A percentile compares a stretch with the other conserved stretches of the same genome.
Conservation (phyloP, 2,329 filamentous ascomycete species). For the Claviceps humidiphila region DNA sequence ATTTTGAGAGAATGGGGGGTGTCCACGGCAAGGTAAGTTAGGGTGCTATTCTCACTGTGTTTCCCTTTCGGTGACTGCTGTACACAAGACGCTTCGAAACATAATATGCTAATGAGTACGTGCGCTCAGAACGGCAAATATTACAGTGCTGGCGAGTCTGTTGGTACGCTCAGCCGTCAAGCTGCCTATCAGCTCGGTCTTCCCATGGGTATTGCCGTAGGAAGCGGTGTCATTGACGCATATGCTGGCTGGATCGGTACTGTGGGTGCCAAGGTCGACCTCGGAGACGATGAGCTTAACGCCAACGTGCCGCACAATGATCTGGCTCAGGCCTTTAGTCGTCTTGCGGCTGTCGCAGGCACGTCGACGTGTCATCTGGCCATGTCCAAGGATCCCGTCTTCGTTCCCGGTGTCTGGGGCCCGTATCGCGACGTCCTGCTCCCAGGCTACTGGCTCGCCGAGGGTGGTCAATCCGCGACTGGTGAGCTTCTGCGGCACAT, state of each 20-base stretch:
- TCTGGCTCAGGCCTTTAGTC: constrained; percentile 81
- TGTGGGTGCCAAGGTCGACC: constrained; percentile 87
- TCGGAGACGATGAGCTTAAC: constrained; percentile 53
- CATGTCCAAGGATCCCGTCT: constrained; percentile 86
- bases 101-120: background rate
- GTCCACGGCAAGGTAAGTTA: constrained; percentile 70
- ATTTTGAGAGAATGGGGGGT: constrained; percentile 88
- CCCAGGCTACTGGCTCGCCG: constrained; percentile 89
- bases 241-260: constrained; percentile 99
- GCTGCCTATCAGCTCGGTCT: constrained; percentile 76
- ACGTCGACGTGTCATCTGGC: constrained; percentile 96
- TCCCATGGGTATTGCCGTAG: constrained; percentile 76
- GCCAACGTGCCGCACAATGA: constrained; percentile 62
- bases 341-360: constrained; percentile 85
- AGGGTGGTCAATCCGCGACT: constrained; percentile 92
- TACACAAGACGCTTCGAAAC: background rate
- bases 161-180: constrained; percentile 71
- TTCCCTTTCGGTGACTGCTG: background rate
- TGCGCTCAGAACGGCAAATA: constrained; percentile 69
- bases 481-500: constrained; percentile 90
- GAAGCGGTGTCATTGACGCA: constrained; percentile 93
- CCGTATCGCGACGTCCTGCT: constrained; percentile 91
- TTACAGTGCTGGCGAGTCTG: constrained; percentile 80
- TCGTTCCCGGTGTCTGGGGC: constrained; percentile 92
- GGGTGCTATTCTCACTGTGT: no score